Evolutionary conservation across 108 stramenopile genomes (phyloP).

Genomic region (Mediolabrus comicus): DNA sequence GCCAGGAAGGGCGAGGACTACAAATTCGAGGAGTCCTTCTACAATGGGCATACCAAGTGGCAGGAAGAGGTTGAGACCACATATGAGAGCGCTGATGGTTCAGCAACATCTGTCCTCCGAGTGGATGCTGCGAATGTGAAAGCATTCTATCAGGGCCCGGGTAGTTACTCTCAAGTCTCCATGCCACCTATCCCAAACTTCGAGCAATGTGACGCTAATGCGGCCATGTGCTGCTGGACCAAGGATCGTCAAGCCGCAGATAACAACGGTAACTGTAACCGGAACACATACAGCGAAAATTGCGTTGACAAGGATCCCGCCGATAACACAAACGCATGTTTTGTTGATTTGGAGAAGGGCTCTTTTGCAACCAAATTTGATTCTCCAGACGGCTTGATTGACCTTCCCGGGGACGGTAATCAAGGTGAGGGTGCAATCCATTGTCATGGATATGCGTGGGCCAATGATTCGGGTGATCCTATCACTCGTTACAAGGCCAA

Average conservation of each 20-base stretch:
- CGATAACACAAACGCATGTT: constrained; percentile 59
- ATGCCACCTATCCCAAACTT: constrained; percentile 43
- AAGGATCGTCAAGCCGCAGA: constrained; percentile 57
- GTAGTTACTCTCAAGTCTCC: too few species aligned
- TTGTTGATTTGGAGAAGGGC: constrained; percentile 17
- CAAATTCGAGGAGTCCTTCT: too few species aligned
- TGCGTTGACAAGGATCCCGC: constrained; percentile 50
- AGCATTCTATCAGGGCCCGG: too few species aligned
- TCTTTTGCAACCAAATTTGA: constrained; percentile 10
- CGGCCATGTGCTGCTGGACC: constrained; percentile 57
- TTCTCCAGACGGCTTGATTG: background rate
- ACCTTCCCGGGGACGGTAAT: constrained; percentile 28
- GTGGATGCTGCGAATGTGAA: constrained; percentile 33
- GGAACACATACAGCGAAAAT: constrained; percentile 20
- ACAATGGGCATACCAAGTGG: constrained; percentile 45
- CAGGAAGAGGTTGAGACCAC: constrained; percentile 51
- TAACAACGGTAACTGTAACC: constrained; percentile 55
- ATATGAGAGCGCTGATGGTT: constrained; percentile 19
- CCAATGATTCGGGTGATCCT: constrained; percentile 20
- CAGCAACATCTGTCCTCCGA: constrained; percentile 12
- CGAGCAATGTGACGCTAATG: constrained; percentile 21
- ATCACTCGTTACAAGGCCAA: constrained; percentile 40
- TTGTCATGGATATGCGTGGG: constrained; percentile 63
- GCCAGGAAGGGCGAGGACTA: too few species aligned
- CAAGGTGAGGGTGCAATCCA: constrained; percentile 48